Conservation (phyloP, 257 asterid genomes). For the Ilex aquifolium region DNA sequence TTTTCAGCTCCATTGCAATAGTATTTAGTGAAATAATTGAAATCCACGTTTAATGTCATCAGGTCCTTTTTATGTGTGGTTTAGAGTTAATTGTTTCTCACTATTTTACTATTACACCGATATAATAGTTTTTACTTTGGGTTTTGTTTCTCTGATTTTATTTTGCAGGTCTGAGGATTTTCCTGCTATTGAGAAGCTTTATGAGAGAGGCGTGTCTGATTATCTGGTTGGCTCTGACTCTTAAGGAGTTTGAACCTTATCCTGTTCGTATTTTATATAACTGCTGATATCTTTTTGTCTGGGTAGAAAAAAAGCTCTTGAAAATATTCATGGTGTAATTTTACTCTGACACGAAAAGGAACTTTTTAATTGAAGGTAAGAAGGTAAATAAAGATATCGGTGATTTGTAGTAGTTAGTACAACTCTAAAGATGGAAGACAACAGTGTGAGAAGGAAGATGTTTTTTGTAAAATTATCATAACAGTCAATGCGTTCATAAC, state of each 20-base stretch:
- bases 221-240: constrained; percentile 60
- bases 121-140: not conserved
- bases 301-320: not conserved
- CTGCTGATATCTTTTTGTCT: not conserved
- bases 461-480: not conserved
- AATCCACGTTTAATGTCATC: not conserved
- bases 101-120: not conserved
- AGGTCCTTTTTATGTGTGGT: no score
- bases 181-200: constrained; percentile 60
- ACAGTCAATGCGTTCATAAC: not conserved
- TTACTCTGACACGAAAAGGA: not conserved
- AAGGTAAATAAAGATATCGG: not conserved
- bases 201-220: constrained; percentile 84
- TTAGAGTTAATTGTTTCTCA: no score
- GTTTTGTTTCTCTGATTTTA: not conserved
- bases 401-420: not conserved
- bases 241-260: constrained; percentile 3
- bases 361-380: not conserved
- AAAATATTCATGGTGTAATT: not conserved
- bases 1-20: no score
- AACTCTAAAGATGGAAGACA: not conserved
- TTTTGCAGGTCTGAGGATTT: constrained; percentile 61
- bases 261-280: not conserved
- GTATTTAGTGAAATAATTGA: no score
- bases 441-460: not conserved